phyloP scores from a whole-genome alignment of 2,329 filamentous ascomycete genomes.

The Chrysosporium queenslandicum region DNA sequence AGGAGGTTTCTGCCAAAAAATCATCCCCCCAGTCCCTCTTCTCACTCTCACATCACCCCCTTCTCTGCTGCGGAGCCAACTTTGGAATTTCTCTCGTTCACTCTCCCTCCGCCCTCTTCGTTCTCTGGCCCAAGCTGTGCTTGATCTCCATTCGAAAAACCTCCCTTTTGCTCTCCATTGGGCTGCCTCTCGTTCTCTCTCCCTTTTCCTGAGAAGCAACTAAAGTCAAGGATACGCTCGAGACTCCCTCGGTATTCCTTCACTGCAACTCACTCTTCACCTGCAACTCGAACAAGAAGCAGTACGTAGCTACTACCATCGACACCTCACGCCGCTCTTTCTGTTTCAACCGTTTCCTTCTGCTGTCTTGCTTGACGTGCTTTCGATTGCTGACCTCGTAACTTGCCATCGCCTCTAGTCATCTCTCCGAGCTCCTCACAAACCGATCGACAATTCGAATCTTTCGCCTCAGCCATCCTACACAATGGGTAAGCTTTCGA shows the following conservation, averaged over 20 bases:
- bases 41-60: not conserved
- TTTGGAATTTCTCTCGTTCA: conserved; percentile 13
- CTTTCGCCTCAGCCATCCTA: conserved; percentile 14
- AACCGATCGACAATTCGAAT: conserved; percentile 16
- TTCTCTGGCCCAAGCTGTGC: conserved; percentile 24
- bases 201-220: not conserved
- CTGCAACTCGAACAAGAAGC: not conserved
- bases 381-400: conserved; percentile 1
- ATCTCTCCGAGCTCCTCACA: not conserved
- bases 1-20: conserved; percentile 3
- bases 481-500: conserved; percentile 32
- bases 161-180: conserved; percentile 13
- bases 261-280: conserved; percentile 1
- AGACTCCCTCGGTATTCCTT: not conserved
- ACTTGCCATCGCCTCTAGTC: not conserved
- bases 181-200: conserved; percentile 8
- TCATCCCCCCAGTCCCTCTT: not conserved
- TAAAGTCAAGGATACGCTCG: not conserved
- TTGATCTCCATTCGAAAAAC: conserved; percentile 18
- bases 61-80: conserved; percentile 6
- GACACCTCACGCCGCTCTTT: not conserved
- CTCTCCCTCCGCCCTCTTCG: conserved; percentile 11
- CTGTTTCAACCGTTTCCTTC: not conserved
- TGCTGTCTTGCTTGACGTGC: not conserved
- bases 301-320: not conserved